Base-by-base conservation (phyloP, 2,329 filamentous ascomycete species). In the Cordyceps fumosorosea region DNA sequence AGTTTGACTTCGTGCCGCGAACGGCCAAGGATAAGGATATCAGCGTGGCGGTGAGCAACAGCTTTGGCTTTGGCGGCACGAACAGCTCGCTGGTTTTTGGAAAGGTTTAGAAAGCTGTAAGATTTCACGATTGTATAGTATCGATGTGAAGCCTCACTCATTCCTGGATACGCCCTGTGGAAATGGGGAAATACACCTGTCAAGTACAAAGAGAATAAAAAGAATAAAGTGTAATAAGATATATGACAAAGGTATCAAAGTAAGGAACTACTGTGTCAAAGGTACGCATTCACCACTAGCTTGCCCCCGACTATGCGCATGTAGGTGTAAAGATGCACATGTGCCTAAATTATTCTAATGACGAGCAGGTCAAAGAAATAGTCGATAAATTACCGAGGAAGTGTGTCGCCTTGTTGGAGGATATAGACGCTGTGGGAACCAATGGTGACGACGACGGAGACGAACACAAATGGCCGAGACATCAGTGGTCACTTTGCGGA, bases 31-130 rank as follows among this genome's bases (percentile, higher is more conserved):
- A 89, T 58, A 87, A 85, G 66, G 72, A 80, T 2, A 84, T 98
- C 12, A 78, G 85, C 62, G 88, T 93, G 24, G 90, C 90, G 5
- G 69, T 99, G 63, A 95, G 91, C 3, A 99, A 99, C 71, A 98
- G 93, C 72, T 99, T 99, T 76, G 95, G 95, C 0, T 99, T 99
- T 77, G 95, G 95, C 12, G 95, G 95, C 18, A 98, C 93, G 1
- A 99, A 99, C 77, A 93, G 93, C 48, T 92, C 87, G 60, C 78
- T 99, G 44, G 92, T 92, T 58, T 93, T 98, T 69, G 82, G 82
- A 8, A 72, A 67, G 58, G 54, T 20, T 18, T 44, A 53, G 18
- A 56, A 22, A 32, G 26, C 8, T 55, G 47, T 29, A 45, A 54
- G 18, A 42, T 20, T 5, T 10, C 22, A n/a, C 3, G 44, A 29